Evolutionary conservation across 345 rosid genomes (phyloP).

Genomic region (Camelina sativa): DNA sequence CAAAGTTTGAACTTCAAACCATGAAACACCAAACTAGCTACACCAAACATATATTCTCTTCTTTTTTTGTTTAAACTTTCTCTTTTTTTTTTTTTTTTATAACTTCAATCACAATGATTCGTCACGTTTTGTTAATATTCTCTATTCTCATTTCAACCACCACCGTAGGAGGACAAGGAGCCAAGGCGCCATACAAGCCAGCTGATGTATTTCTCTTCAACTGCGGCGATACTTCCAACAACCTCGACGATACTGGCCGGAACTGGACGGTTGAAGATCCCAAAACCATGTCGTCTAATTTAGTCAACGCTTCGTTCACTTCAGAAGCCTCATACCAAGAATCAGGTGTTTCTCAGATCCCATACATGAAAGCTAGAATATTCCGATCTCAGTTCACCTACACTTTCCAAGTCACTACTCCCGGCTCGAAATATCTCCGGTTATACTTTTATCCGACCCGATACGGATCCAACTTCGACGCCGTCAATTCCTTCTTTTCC

Average conservation of each 20-base stretch:
- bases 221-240: constrained; percentile 24
- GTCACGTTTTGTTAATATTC: neutral
- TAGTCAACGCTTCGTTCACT: neutral
- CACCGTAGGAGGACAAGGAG: neutral
- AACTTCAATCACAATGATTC: neutral
- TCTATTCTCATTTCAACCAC: neutral
- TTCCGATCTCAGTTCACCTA: constrained; percentile 36
- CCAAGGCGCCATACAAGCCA: neutral
- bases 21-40: too few species aligned
- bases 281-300: neutral
- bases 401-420: constrained; percentile 26
- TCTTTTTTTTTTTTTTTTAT: neutral
- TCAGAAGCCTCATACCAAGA: neutral
- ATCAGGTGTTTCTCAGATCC: constrained; percentile 14
- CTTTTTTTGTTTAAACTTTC: too few species aligned
- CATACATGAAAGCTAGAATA: constrained; percentile 43
- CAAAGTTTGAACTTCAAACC: too few species aligned
- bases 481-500: constrained; percentile 18
- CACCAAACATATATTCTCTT: too few species aligned
- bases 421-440: constrained; percentile 45
- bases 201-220: constrained; percentile 29
- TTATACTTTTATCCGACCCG: constrained; percentile 39
- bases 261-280: neutral
- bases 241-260: neutral
- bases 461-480: constrained; percentile 23